Percentiles rank a stretch among this genome's conserved stretches.
phyloP scores from a whole-genome alignment of 2,329 filamentous ascomycete species.

The Alternaria dauci region DNA sequence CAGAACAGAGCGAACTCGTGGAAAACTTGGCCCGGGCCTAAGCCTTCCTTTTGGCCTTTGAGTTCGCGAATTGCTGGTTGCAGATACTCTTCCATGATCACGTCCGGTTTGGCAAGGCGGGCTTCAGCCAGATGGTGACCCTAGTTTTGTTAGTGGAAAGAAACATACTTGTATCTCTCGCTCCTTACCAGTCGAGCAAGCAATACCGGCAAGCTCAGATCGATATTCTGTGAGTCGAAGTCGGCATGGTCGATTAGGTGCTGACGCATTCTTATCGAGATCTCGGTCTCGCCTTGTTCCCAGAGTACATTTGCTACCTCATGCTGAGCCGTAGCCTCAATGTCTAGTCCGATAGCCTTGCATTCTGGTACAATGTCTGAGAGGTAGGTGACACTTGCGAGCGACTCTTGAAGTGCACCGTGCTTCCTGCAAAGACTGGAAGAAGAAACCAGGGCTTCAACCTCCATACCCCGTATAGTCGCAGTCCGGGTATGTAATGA shows the following conservation, averaged over 20 bases:
- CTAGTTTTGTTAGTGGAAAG: constrained; percentile 46
- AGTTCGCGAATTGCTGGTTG: constrained; percentile 84
- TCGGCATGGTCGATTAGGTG: constrained; percentile 60
- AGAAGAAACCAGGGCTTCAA: constrained; percentile 77
- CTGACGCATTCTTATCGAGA: constrained; percentile 89
- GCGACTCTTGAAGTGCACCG: constrained; percentile 81
- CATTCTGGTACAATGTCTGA: constrained; percentile 77
- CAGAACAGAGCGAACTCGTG: constrained; percentile 96
- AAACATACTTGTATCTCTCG: not conserved
- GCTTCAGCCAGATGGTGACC: constrained; percentile 90
- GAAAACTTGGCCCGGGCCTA: constrained; percentile 85
- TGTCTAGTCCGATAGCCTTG: constrained; percentile 72
- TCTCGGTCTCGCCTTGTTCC: constrained; percentile 89
- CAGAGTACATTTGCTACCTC: constrained; percentile 91
- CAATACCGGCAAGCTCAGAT: constrained; percentile 66
- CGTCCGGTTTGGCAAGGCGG: constrained; percentile 86
- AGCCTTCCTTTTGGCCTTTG: constrained; percentile 70
- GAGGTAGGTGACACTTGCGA: constrained; percentile 86
- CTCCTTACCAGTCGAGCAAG: constrained; percentile 76
- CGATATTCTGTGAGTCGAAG: constrained; percentile 41
- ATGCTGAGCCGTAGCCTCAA: constrained; percentile 79
- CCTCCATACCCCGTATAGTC: constrained; percentile 75
- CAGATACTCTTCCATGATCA: constrained; percentile 87
- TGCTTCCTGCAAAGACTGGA: constrained; percentile 81
- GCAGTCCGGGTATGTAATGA: constrained; percentile 68